Conservation (phyloP, 495 filamentous ascomycete species). For the Podospora pseudocomata region DNA sequence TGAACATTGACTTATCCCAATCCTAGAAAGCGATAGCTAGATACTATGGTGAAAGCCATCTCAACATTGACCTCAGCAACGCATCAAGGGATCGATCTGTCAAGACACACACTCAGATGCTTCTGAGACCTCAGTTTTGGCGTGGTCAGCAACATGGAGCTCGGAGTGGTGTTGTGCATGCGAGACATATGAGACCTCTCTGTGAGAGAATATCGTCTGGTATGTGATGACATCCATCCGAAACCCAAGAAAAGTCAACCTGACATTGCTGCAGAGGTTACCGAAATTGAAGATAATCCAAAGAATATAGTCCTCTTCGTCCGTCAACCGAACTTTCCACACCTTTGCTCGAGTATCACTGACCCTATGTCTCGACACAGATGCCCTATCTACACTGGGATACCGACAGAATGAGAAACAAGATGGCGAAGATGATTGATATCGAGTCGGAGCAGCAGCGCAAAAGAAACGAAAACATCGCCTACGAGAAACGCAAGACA, state of each 20-base stretch:
- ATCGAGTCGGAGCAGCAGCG: slow-evolving; percentile 16
- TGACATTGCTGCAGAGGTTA: background rate
- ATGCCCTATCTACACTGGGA: slow-evolving; percentile 73
- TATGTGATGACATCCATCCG: slow-evolving; percentile 9
- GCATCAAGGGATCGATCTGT: background rate
- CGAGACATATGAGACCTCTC: slow-evolving; percentile 37
- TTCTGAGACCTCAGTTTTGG: slow-evolving; percentile 33
- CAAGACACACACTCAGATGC: slow-evolving; percentile 18
- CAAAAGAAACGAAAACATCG: slow-evolving; percentile 6
- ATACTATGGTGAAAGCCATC: slow-evolving; percentile 21
- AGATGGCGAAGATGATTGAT: slow-evolving; percentile 21
- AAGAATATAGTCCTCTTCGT: slow-evolving; percentile 42
- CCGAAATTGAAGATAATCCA: slow-evolving; percentile 22
- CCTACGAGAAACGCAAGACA: background rate
- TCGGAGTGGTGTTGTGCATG: slow-evolving; percentile 30
- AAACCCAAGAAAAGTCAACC: too few relatives aligned
- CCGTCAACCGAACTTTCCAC: slow-evolving; percentile 13
- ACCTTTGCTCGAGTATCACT: background rate
- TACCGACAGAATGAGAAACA: slow-evolving; percentile 44
- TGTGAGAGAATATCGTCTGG: slow-evolving; percentile 33
- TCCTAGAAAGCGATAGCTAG: slow-evolving; percentile 22
- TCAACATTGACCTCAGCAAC: slow-evolving; percentile 5
- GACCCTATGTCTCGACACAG: slow-evolving; percentile 13
- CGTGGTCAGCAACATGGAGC: slow-evolving; percentile 29
- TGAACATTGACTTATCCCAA: background rate